Evolutionary conservation across 495 filamentous ascomycete genomes (phyloP).

Genomic region (Endocarpon pusillum): DNA sequence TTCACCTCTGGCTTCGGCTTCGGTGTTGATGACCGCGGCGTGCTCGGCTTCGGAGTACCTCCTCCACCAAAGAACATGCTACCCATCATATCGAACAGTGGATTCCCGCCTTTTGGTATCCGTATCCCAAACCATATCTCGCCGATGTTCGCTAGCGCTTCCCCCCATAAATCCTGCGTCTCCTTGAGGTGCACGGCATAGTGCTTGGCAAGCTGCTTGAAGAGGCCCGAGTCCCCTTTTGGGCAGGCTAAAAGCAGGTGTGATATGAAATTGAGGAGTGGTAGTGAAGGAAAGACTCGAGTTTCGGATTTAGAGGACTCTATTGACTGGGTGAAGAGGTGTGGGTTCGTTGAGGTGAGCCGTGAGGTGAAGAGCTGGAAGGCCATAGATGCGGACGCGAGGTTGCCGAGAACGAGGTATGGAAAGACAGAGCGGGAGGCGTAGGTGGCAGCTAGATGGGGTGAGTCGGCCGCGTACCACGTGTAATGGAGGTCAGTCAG

Average conservation of each 20-base stretch:
- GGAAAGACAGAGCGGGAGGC: conserved; percentile 79
- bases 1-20: conserved; percentile 5
- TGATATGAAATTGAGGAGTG: conserved; percentile 82
- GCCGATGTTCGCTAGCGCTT: conserved; percentile 68
- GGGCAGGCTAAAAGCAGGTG: conserved; percentile 71
- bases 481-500: conserved; percentile 72
- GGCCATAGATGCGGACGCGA: conserved; percentile 71
- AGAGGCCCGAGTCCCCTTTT: conserved; percentile 64
- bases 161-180: conserved; percentile 58
- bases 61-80: conserved; percentile 68
- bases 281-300: conserved; percentile 67
- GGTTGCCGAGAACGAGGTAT: conserved; percentile 77
- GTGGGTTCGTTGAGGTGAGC: conserved; percentile 48
- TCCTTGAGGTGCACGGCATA: conserved; percentile 60
- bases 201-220: conserved; percentile 62
- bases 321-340: conserved; percentile 62
- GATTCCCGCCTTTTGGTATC: conserved; percentile 60
- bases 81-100: conserved; percentile 94
- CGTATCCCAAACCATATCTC: conserved; percentile 98
- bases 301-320: conserved; percentile 57
- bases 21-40: conserved; percentile 16
- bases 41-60: conserved; percentile 25
- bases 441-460: conserved; percentile 79
- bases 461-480: conserved; percentile 82
- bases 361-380: conserved; percentile 63